Evolutionary conservation across 768 basidiomycete genomes (phyloP).

Genomic region (Leccinum fibrillosum): DNA sequence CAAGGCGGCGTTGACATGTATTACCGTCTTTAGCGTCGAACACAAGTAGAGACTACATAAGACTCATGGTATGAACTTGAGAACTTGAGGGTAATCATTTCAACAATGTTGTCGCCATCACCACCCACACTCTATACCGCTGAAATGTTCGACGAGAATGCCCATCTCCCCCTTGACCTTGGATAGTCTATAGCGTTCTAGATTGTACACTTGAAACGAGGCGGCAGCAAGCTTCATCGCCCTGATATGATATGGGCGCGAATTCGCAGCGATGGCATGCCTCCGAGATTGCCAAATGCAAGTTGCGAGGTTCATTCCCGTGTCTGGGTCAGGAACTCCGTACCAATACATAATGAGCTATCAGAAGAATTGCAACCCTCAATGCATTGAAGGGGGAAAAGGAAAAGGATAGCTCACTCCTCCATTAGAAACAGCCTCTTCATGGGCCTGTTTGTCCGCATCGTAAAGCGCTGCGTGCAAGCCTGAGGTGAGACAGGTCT

Average conservation of each 20-base stretch:
- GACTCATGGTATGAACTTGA: too few species aligned
- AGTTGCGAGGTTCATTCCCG: conserved; percentile 87
- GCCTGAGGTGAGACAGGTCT: conserved; percentile 3
- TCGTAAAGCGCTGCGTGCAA: conserved; percentile 67
- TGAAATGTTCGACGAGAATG: conserved; percentile 59
- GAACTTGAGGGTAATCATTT: too few species aligned
- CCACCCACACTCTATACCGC: conserved; percentile 68
- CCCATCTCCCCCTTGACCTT: conserved; percentile 60
- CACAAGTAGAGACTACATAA: too few species aligned
- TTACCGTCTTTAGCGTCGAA: too few species aligned
- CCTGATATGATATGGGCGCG: conserved; percentile 72
- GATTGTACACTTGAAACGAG: conserved; percentile 74
- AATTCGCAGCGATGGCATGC: conserved; percentile 79
- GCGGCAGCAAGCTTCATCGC: conserved; percentile 79
- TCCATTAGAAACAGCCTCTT: conserved; percentile 87
- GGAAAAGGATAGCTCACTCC: conserved; percentile 50
- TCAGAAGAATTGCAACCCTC: conserved; percentile 1
- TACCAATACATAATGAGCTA: conserved; percentile 94
- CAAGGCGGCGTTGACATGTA: too few species aligned
- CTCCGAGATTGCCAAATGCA: conserved; percentile 93
- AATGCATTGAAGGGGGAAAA: neutral
- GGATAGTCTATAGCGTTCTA: conserved; percentile 71
- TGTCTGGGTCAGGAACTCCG: conserved; percentile 70
- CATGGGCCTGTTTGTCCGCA: conserved; percentile 84
- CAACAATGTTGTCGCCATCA: conserved; percentile 28